Evolutionary conservation across 345 rosid species (phyloP).

Genomic region (Corymbia maculata): DNA sequence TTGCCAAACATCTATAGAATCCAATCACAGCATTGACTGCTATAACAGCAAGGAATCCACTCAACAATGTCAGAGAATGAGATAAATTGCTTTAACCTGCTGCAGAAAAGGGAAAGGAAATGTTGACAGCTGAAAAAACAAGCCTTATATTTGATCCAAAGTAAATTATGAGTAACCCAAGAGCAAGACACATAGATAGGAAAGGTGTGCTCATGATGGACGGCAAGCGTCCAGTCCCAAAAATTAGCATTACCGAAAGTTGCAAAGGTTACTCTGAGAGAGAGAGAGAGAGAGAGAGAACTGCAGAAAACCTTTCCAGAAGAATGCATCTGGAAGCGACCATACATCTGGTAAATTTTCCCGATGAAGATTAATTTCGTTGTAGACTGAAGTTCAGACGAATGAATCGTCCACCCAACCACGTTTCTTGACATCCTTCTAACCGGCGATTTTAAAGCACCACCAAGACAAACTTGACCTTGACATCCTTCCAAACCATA

Average conservation of each 20-base stretch:
- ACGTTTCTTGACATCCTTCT: not conserved
- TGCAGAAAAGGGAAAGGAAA: not conserved
- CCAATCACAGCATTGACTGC: conserved; percentile 74
- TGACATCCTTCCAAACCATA: not conserved
- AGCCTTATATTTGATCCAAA: not conserved
- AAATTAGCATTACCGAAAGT: not conserved
- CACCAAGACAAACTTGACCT: not conserved
- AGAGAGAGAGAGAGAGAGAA: not conserved
- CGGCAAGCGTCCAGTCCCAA: not conserved
- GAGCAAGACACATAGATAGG: not conserved
- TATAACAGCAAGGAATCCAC: conserved; percentile 84
- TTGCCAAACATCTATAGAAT: conserved; percentile 67
- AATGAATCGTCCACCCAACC: not conserved
- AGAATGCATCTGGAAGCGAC: not conserved
- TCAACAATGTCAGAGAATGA: conserved; percentile 51
- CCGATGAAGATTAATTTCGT: not conserved
- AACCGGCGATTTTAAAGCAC: not conserved
- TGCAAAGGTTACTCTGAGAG: not conserved
- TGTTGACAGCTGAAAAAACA: not conserved
- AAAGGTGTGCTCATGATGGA: not conserved
- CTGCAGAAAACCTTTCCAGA: not conserved
- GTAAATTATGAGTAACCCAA: not conserved
- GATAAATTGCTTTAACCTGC: conserved; percentile 53
- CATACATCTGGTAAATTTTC: not conserved
- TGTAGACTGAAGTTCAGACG: not conserved